Base-by-base conservation (phyloP, 2,329 filamentous ascomycete genomes). In the Penicillium decumbens region DNA sequence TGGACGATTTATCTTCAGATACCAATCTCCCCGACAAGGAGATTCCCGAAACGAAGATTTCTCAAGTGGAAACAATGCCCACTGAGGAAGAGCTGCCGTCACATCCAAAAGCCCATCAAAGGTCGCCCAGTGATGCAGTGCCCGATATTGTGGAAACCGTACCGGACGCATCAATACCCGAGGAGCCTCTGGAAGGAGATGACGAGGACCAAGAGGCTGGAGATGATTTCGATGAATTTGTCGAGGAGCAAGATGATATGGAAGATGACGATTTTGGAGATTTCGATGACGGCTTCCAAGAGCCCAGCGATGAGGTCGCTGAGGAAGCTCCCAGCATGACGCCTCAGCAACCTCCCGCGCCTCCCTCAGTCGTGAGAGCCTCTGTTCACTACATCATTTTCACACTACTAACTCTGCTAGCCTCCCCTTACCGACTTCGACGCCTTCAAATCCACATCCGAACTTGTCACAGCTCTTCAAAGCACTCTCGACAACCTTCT, bases 211-310 rank as follows among this genome's bases (percentile, higher is more conserved):
- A 49, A n/a, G 47, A 30, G 12, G 38, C 32, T 15, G 81, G 80
- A 45, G 83, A 82, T 47, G 75, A 78, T 27, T 78, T 78, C 65
- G 75, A 77, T 58, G 76, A 78, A 46, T 79, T 77, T 56, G 70
- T 74, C 52, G 74, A 78, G 59, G 77, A 77, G 41, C 75, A 75
- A 51, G 75, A 76, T 50, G 68, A 72, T 51, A 75, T 72, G 52
- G 74, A 70, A 48, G 75, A 77, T 58, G 76, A 77, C 59, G 77
- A 80, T 62, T 81, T 82, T 69, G 78, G 79, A 54, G 84, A 88
- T 62, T 88, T 88, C 71, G 83, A 83, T 64, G 72, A 77, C 56
- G 83, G 77, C 32, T 89, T 89, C 65, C 80, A 88, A 65, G 70
- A 72, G 50, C 70, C 69, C 35, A 61, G 50, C 49, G 57, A 60